These are phyloP conservation scores for Aspergillus sp. DNA, from an alignment of 2,329 filamentous ascomycete genomes.

Conservation along the genomic window DNA sequence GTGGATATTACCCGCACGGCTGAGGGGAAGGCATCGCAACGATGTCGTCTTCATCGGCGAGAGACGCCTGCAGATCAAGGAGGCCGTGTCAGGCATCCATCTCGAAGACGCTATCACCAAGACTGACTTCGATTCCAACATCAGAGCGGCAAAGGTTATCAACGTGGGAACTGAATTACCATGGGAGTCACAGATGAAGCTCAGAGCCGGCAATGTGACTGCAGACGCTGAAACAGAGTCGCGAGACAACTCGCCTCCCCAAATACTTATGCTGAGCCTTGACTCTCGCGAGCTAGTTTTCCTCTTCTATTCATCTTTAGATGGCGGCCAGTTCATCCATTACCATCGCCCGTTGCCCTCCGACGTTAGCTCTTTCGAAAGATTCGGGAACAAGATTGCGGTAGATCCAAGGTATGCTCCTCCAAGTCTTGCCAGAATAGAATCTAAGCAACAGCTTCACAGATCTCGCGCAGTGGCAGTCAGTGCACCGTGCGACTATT, in stretches of 20 bases:
- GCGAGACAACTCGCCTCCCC: conserved; percentile 52
- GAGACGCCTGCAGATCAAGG: conserved; percentile 69
- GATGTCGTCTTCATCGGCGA: conserved; percentile 85
- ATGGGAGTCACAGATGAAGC: conserved; percentile 23
- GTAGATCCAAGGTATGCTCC: conserved; percentile 62
- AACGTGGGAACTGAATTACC: conserved; percentile 44
- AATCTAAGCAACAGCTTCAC: conserved; percentile 6
- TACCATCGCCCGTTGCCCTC: conserved; percentile 52
- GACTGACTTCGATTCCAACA: conserved; percentile 66
- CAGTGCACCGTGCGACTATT: conserved; percentile 58
- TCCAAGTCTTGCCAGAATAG: background rate
- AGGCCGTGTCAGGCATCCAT: conserved; percentile 56
- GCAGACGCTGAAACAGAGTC: conserved; percentile 5
- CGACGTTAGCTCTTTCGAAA: conserved; percentile 43
- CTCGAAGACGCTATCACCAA: conserved; percentile 70
- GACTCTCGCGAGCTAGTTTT: conserved; percentile 67
- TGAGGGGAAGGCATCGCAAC: conserved; percentile 60
- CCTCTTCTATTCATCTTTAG: conserved; percentile 51
- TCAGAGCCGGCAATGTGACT: conserved; percentile 7
- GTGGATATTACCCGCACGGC: conserved; percentile 68
- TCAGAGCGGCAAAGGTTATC: conserved; percentile 69
- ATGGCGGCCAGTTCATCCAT: conserved; percentile 51
- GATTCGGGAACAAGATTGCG: conserved; percentile 58
- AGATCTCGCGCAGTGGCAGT: conserved; percentile 54
- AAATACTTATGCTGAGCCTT: conserved; percentile 68